Conservation (phyloP, 2,329 filamentous ascomycete genomes). For the Mariannaea sp. region DNA sequence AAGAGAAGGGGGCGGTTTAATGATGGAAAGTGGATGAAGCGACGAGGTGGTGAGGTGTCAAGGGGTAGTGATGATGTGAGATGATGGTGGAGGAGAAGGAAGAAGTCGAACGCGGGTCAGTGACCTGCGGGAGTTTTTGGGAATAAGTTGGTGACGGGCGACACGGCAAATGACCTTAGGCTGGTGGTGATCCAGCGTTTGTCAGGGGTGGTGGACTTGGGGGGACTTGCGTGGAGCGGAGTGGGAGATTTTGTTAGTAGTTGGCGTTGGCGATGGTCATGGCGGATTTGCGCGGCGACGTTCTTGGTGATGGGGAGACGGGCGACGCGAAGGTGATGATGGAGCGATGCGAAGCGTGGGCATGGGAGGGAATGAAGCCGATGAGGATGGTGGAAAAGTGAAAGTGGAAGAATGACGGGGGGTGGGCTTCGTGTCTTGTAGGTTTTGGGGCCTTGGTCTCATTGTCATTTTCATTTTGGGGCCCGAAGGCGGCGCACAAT, state of each 20-base stretch:
- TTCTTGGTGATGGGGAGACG: constrained; percentile 37
- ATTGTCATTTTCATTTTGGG: constrained; percentile 47
- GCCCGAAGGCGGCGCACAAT: constrained; percentile 47
- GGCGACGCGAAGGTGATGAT: constrained; percentile 25
- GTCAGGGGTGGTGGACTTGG: constrained; percentile 40
- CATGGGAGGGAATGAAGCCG: constrained; percentile 24
- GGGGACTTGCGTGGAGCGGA: constrained; percentile 39
- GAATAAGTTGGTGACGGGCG: constrained; percentile 35
- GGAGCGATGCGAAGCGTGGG: constrained; percentile 17
- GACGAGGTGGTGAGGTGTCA: constrained; percentile 13
- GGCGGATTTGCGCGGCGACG: constrained; percentile 29
- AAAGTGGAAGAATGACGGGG: constrained; percentile 24
- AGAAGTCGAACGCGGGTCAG: constrained; percentile 11
- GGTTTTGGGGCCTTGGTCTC: constrained; percentile 46
- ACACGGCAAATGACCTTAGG: constrained; percentile 36
- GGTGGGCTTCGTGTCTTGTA: constrained; percentile 45
- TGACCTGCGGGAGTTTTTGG: constrained; percentile 25
- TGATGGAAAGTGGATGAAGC: constrained; percentile 19
- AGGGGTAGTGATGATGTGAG: constrained; percentile 23
- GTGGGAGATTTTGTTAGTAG: constrained; percentile 34
- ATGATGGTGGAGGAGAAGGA: constrained; percentile 18
- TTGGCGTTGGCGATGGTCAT: constrained; percentile 35
- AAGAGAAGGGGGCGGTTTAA: constrained; percentile 7
- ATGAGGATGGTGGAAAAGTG: constrained; percentile 33
- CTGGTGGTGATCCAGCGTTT: constrained; percentile 39